A percentile compares a stretch with the other conserved stretches of the same genome.
Evolutionary conservation across 139 green algal genomes (phyloP).

Genomic region (Volvox reticuliferus): DNA sequence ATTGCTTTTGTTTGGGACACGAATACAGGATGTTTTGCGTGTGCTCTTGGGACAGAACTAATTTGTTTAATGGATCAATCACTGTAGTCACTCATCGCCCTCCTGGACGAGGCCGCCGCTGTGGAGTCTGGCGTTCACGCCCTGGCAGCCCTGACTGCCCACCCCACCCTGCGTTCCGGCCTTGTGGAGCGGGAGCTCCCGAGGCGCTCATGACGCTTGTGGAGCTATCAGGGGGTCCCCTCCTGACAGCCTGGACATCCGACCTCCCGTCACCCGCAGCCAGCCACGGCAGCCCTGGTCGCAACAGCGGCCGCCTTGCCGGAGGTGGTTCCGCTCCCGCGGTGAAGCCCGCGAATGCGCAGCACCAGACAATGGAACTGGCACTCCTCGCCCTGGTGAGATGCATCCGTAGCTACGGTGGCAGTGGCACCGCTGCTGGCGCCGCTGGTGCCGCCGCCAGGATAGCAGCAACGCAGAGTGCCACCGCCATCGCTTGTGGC

Average conservation of each 20-base stretch:
- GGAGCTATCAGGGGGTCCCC: background rate
- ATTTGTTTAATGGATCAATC: too few relatives aligned
- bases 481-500: background rate
- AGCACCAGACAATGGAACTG: background rate
- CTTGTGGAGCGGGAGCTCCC: background rate
- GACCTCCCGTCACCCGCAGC: background rate
- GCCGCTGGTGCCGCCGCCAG: background rate
- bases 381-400: conserved; percentile 31
- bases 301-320: background rate
- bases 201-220: conserved; percentile 4
- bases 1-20: too few relatives aligned
- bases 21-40: too few relatives aligned
- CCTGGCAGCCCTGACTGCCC: background rate
- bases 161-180: conserved; percentile 22
- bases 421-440: background rate
- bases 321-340: background rate
- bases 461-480: too few relatives aligned
- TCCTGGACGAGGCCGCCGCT: background rate
- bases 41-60: too few relatives aligned
- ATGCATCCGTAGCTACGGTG: background rate
- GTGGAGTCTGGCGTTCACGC: background rate
- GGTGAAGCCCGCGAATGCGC: background rate
- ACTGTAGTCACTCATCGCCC: background rate
- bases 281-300: background rate
- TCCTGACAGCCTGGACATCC: background rate